A percentile compares a stretch with the other conserved stretches of the same genome.
Conservation (phyloP, 2,329 filamentous ascomycete genomes). For the Nemania sp. region DNA sequence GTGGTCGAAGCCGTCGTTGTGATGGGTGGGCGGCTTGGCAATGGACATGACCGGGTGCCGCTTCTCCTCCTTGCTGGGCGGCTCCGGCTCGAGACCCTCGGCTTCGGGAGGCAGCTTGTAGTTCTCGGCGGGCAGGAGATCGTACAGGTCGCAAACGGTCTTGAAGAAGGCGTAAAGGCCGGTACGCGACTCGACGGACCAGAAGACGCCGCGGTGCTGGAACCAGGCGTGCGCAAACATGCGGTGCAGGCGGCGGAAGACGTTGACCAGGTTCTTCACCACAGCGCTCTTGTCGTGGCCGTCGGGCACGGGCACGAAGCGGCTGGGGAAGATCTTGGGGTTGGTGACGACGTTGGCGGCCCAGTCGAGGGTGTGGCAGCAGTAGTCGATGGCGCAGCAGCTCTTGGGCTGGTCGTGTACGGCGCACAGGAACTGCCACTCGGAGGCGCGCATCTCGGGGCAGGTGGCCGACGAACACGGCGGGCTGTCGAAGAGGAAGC, state of each 20-base stretch:
- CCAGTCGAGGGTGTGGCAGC: conserved; percentile 98
- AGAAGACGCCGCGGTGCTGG: conserved; percentile 92
- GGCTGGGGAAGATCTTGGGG: conserved; percentile 91
- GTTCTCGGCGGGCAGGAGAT: conserved; percentile 87
- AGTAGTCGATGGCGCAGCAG: conserved; percentile 98
- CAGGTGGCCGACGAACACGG: conserved; percentile 89
- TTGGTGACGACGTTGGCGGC: conserved; percentile 92
- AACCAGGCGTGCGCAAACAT: conserved; percentile 99
- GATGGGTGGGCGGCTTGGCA: conserved; percentile 33
- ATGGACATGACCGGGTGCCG: conserved; percentile 43
- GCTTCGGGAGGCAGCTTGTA: conserved; percentile 95
- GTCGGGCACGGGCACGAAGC: conserved; percentile 64
- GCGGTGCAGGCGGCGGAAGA: conserved; percentile 89
- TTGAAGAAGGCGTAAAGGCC: conserved; percentile 97
- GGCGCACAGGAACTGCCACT: conserved; percentile 99
- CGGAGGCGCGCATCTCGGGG: conserved; percentile 96
- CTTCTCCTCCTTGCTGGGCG: conserved; percentile 48
- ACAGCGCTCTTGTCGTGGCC: conserved; percentile 65
- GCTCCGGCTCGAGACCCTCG: conserved; percentile 71
- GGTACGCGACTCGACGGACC: conserved; percentile 87
- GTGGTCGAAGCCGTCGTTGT: conserved; percentile 41
- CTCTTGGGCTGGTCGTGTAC: conserved; percentile 96
- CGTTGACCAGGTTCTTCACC: conserved; percentile 86
- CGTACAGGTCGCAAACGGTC: conserved; percentile 91
- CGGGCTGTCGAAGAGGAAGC: conserved; percentile 87